phyloP scores from a whole-genome alignment of 1,284 basidiomycete genomes.

The Sporisorium scitamineum region DNA sequence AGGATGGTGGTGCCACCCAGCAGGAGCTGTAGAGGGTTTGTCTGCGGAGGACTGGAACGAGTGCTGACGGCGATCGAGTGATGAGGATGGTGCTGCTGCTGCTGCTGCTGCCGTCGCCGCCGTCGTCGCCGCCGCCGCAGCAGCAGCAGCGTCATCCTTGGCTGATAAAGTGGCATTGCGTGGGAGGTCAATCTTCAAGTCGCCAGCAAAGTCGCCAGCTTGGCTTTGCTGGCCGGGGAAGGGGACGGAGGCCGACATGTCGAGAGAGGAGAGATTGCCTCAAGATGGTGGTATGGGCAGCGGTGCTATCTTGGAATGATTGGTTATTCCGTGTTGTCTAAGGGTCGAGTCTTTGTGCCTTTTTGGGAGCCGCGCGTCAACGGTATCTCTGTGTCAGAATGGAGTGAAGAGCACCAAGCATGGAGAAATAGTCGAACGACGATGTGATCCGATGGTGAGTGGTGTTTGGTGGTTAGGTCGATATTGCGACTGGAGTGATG shows the following conservation, averaged over 20 bases:
- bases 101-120: neutral
- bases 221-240: slow-evolving; percentile 35
- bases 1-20: slow-evolving; percentile 51
- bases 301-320: neutral
- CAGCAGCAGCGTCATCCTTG: slow-evolving; percentile 13
- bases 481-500: too few species aligned
- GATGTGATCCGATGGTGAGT: neutral
- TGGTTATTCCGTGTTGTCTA: too few species aligned
- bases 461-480: too few species aligned
- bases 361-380: too few species aligned
- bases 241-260: slow-evolving; percentile 40
- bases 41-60: slow-evolving; percentile 29
- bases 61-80: slow-evolving; percentile 23
- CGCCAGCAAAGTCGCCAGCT: slow-evolving; percentile 16
- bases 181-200: slow-evolving; percentile 49
- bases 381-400: neutral
- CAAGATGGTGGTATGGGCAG: too few species aligned
- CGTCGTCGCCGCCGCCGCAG: too few species aligned
- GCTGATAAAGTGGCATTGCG: slow-evolving; percentile 15
- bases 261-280: neutral
- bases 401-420: neutral
- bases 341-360: too few species aligned
- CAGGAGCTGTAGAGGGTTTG: slow-evolving; percentile 21
- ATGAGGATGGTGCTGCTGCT: slow-evolving; percentile 8
- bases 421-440: neutral